phyloP scores from a whole-genome alignment of 352 stramenopile genomes.

The Aphanomyces invadans region DNA sequence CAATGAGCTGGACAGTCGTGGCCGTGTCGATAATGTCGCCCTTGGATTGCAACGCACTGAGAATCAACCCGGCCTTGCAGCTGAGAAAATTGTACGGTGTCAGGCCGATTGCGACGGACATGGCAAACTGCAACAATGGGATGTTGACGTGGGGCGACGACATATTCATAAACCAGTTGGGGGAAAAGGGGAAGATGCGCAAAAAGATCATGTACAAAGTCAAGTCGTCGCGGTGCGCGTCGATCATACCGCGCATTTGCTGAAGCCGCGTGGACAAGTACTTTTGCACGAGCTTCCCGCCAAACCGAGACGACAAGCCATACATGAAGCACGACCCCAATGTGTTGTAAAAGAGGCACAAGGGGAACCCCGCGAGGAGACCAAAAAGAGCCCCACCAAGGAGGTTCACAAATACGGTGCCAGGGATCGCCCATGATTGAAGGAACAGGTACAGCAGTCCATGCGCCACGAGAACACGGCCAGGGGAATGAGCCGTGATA shows the following conservation, averaged over 20 bases:
- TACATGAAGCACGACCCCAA: constrained; percentile 71
- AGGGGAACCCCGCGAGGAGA: constrained; percentile 53
- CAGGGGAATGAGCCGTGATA: constrained; percentile 37
- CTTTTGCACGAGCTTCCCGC: constrained; percentile 41
- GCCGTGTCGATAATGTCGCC: constrained; percentile 71
- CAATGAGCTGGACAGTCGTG: constrained; percentile 65
- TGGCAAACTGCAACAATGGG: constrained; percentile 47
- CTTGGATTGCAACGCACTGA: constrained; percentile 56
- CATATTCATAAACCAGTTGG: constrained; percentile 85
- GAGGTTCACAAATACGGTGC: constrained; percentile 75
- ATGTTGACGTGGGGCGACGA: constrained; percentile 67
- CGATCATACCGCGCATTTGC: constrained; percentile 44
- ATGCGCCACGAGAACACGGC: constrained; percentile 51
- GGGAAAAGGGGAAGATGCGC: constrained; percentile 73
- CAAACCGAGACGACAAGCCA: constrained; percentile 51
- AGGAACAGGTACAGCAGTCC: constrained; percentile 68
- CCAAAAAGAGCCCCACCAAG: constrained; percentile 66
- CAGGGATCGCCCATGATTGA: constrained; percentile 73
- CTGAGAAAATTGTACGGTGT: constrained; percentile 82
- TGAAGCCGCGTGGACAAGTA: constrained; percentile 48
- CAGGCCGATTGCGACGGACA: constrained; percentile 55
- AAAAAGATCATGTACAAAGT: constrained; percentile 79
- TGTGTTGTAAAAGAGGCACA: constrained; percentile 77
- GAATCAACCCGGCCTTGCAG: constrained; percentile 69
- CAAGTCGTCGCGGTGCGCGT: constrained; percentile 63